phyloP scores from a whole-genome alignment of 2,329 filamentous ascomycete species.

The Blastomyces parvus region DNA sequence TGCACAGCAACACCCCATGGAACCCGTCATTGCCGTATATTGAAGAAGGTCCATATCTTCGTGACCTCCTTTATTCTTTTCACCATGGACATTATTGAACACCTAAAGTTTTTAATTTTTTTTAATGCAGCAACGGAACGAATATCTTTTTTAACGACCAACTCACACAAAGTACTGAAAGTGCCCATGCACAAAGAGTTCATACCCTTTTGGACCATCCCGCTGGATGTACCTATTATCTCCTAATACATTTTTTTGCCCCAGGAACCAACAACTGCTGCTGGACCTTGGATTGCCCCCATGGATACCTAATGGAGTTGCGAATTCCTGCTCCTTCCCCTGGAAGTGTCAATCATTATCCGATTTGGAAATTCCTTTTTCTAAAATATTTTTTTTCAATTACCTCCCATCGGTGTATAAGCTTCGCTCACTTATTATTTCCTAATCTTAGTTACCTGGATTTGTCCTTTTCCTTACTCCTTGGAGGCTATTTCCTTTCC shows the following conservation, averaged over 20 bases:
- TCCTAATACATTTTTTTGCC: neutral
- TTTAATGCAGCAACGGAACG: conserved; percentile 6
- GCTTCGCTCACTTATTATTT: neutral
- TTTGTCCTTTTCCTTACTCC: neutral
- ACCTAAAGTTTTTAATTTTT: neutral
- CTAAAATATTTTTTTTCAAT: neutral
- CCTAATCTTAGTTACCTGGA: neutral
- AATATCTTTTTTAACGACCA: conserved; percentile 4
- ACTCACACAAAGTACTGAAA: neutral
- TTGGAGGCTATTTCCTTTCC: neutral
- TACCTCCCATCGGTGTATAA: neutral
- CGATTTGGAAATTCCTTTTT: neutral
- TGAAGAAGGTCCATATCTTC: conserved; percentile 9
- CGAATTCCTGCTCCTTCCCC: neutral
- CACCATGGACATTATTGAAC: neutral
- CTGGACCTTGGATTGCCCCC: neutral
- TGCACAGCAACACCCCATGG: conserved; percentile 21
- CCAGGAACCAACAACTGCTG: neutral
- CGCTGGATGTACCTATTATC: neutral
- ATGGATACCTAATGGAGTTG: neutral
- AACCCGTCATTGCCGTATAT: conserved; percentile 18
- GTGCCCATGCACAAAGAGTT: neutral
- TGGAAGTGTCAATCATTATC: neutral
- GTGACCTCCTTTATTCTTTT: conserved; percentile 10
- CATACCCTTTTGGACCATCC: neutral